These are phyloP conservation scores for Zoysia japonica DNA, from an alignment of 176 grass and related monocot species.

Conservation along the genomic window DNA sequence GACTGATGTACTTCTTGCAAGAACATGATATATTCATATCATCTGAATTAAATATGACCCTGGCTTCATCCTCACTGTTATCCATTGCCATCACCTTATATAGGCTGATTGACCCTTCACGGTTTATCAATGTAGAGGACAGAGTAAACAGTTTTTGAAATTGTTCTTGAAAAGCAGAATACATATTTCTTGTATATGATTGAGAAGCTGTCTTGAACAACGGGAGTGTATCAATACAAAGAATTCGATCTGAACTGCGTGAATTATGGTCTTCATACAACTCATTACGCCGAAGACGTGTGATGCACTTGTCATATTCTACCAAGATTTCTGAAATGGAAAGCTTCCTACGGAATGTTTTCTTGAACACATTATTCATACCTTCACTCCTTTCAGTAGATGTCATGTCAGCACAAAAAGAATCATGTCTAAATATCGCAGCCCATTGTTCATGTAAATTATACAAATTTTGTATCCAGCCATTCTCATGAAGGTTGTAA, in stretches of 20 bases:
- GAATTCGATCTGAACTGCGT: constrained; percentile 44
- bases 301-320: neutral
- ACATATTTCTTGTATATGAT: constrained; percentile 41
- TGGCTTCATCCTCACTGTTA: neutral
- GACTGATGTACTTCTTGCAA: constrained; percentile 41
- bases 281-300: constrained; percentile 42
- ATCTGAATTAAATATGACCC: constrained; percentile 41
- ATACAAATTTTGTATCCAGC: too few species aligned
- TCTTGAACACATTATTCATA: too few species aligned
- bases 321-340: constrained; percentile 5
- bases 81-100: constrained; percentile 45
- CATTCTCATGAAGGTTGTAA: too few species aligned
- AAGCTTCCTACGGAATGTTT: too few species aligned
- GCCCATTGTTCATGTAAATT: too few species aligned
- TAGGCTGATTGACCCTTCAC: constrained; percentile 24
- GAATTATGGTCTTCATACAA: constrained; percentile 46
- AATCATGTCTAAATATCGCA: too few species aligned
- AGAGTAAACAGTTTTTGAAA: constrained; percentile 46
- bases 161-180: constrained; percentile 6
- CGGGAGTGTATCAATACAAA: constrained; percentile 39
- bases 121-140: constrained; percentile 38
- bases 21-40: constrained; percentile 44
- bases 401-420: too few species aligned
- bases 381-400: too few species aligned
- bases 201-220: constrained; percentile 54